Evolutionary conservation across 306 rosid genomes (phyloP).

Genomic region (Morella rubra): DNA sequence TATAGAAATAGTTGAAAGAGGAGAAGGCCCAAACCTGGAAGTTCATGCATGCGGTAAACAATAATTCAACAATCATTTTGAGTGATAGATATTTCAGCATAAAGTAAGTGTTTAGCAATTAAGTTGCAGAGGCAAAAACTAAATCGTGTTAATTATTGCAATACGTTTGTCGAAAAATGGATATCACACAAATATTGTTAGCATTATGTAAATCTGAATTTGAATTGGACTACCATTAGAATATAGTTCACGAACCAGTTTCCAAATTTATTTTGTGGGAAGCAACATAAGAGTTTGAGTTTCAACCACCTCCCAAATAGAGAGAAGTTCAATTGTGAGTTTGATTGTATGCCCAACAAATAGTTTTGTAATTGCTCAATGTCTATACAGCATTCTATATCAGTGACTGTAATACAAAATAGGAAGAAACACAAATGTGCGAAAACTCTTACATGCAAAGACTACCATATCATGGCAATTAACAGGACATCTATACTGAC

Average conservation of each 20-base stretch:
- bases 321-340: background rate
- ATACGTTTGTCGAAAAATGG: background rate
- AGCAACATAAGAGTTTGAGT: background rate
- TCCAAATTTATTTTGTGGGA: background rate
- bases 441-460: background rate
- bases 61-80: background rate
- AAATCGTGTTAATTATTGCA: background rate
- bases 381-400: no score
- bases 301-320: background rate
- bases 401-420: no score
- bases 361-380: background rate
- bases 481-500: background rate
- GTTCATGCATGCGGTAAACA: constrained; percentile 14
- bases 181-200: background rate
- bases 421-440: background rate
- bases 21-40: constrained; percentile 57
- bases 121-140: background rate
- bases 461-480: background rate
- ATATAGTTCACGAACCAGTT: background rate
- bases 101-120: background rate
- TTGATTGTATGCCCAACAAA: background rate
- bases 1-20: constrained; percentile 53
- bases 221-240: background rate
- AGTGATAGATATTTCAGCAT: background rate
- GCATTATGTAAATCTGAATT: background rate